Evolutionary conservation across 2,329 filamentous ascomycete species (phyloP).

Genomic region (Beauveria rudraprayagi): DNA sequence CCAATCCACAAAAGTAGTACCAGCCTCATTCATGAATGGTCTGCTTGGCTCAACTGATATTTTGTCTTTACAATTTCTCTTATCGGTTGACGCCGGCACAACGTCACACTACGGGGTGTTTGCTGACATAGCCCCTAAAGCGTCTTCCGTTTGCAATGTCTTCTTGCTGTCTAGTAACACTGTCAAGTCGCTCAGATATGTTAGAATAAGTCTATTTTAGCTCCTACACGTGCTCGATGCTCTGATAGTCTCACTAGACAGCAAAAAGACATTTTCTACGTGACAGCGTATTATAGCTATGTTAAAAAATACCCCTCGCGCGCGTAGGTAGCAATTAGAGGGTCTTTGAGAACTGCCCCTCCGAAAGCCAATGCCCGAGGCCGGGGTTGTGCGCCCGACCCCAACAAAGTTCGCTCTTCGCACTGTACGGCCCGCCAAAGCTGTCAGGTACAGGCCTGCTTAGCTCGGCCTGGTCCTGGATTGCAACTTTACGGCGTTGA

Average conservation of each 20-base stretch:
- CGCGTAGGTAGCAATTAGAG: background rate
- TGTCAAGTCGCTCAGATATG: too few relatives aligned
- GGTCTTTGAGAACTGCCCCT: background rate
- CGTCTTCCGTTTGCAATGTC: too few relatives aligned
- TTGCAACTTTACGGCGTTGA: background rate
- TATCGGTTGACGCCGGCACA: background rate
- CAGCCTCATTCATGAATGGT: background rate
- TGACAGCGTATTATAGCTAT: too few relatives aligned
- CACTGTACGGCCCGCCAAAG: conserved; percentile 1
- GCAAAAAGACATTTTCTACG: too few relatives aligned
- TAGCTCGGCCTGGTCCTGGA: background rate
- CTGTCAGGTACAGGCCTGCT: background rate
- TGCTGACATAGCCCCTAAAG: too few relatives aligned
- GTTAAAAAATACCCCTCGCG: too few relatives aligned
- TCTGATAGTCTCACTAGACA: too few relatives aligned
- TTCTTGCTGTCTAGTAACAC: too few relatives aligned
- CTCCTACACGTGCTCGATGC: too few relatives aligned
- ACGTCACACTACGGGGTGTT: background rate
- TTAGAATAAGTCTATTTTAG: too few relatives aligned
- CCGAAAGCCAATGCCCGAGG: background rate
- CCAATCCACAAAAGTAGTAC: conserved; percentile 1
- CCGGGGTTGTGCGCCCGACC: background rate
- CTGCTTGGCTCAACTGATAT: background rate
- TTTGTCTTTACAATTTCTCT: background rate
- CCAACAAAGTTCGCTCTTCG: background rate